Percentiles rank a stretch among this genome's conserved stretches.
These are phyloP conservation scores for Vinca minor DNA, from an alignment of 257 asterid species.

Conservation along the genomic window DNA sequence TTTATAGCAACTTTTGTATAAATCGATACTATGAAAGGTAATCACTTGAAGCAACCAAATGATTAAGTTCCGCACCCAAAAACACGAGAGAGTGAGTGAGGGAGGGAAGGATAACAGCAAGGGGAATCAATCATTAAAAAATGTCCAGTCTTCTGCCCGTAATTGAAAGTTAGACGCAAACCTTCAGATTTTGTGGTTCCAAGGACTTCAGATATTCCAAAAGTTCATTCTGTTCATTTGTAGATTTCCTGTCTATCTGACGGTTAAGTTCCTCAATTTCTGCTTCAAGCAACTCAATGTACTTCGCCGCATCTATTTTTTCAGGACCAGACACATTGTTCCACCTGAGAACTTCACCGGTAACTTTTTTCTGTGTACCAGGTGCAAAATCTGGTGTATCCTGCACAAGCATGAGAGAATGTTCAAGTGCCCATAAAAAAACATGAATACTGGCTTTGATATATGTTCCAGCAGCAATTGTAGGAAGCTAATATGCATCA, in stretches of 20 bases:
- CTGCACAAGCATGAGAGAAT: slow-evolving; percentile 33
- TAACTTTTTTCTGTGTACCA: slow-evolving; percentile 87
- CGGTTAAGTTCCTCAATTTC: slow-evolving; percentile 91
- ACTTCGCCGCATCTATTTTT: slow-evolving; percentile 80
- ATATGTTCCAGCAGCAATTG: not conserved
- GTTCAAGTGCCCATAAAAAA: slow-evolving; percentile 14
- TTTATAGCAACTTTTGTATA: not conserved
- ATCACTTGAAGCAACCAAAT: not conserved
- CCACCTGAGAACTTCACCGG: slow-evolving; percentile 97
- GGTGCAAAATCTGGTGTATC: slow-evolving; percentile 85
- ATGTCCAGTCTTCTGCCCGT: slow-evolving; percentile 13
- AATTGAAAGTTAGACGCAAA: slow-evolving; percentile 19
- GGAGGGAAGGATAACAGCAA: not conserved
- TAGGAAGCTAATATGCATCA: slow-evolving; percentile 1
- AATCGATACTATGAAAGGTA: not conserved
- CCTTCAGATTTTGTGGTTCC: slow-evolving; percentile 97
- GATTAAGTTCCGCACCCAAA: not conserved
- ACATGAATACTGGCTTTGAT: not conserved
- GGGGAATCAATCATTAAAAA: not conserved
- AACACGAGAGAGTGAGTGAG: not conserved
- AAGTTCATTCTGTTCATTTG: slow-evolving; percentile 64
- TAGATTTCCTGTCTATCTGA: slow-evolving; percentile 71
- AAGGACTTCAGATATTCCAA: slow-evolving; percentile 84
- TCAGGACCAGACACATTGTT: slow-evolving; percentile 83
- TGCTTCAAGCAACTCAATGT: slow-evolving; percentile 91